Evolutionary conservation across 441 rosid genomes (phyloP).

Genomic region (Adansonia gregorii): DNA sequence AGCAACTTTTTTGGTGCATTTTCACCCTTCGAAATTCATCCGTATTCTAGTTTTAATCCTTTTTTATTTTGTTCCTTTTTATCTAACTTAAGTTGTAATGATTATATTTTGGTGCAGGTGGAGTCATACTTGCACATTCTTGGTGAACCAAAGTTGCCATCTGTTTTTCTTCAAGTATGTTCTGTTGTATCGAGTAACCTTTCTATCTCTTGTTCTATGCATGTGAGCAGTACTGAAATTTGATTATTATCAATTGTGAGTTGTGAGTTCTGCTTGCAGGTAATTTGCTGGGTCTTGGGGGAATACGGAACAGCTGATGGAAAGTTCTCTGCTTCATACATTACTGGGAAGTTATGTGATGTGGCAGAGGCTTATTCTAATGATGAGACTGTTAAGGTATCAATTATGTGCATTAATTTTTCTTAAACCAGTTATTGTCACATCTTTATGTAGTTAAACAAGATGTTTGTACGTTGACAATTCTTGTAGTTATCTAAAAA

Average conservation of each 20-base stretch:
- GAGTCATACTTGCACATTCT: constrained; percentile 88
- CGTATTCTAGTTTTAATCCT: background rate
- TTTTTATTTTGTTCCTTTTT: background rate
- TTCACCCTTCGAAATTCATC: background rate
- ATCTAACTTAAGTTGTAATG: constrained; percentile 14
- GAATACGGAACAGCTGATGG: constrained; percentile 95
- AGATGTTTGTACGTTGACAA: constrained; percentile 1
- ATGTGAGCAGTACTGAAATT: background rate
- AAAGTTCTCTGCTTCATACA: constrained; percentile 76
- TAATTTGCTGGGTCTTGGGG: constrained; percentile 96
- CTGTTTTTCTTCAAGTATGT: constrained; percentile 85
- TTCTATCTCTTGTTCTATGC: constrained; percentile 14
- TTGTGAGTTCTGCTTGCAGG: constrained; percentile 51
- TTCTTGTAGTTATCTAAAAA: background rate
- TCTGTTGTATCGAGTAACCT: constrained; percentile 25
- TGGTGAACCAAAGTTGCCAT: constrained; percentile 97
- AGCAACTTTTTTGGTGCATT: background rate
- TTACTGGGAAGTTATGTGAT: constrained; percentile 89
- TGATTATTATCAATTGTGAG: constrained; percentile 23
- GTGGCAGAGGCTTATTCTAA: constrained; percentile 93
- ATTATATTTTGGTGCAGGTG: constrained; percentile 54
- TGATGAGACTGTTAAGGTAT: constrained; percentile 93
- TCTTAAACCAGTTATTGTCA: background rate
- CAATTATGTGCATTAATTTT: constrained; percentile 5
- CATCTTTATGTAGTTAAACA: constrained; percentile 5